Evolutionary conservation across 169 alveolate species (phyloP).

Genomic region (Theileria equi): DNA sequence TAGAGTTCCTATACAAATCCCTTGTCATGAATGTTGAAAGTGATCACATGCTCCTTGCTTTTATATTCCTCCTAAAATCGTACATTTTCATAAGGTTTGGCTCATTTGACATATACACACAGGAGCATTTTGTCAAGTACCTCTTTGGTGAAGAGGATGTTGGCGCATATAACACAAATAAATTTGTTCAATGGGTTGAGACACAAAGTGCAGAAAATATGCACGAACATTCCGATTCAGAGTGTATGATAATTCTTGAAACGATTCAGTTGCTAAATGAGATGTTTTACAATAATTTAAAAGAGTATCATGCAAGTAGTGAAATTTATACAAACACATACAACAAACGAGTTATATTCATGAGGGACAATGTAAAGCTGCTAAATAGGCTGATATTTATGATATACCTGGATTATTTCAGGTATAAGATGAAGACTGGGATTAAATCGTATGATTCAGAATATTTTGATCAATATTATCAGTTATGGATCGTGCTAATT

Average conservation of each 20-base stretch:
- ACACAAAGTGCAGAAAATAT: background rate
- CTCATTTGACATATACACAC: no score
- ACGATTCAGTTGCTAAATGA: background rate
- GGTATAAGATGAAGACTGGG: background rate
- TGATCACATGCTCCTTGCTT: no score
- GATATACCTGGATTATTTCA: conserved; percentile 22
- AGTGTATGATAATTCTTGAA: background rate
- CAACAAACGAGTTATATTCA: no score
- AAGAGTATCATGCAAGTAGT: background rate
- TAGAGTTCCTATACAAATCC: background rate
- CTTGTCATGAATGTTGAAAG: background rate
- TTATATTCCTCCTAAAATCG: no score
- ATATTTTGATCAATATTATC: conserved; percentile 12
- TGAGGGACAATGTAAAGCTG: no score
- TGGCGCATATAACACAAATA: no score
- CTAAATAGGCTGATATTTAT: conserved; percentile 8
- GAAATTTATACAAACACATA: background rate
- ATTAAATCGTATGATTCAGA: conserved; percentile 7
- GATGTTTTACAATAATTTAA: background rate
- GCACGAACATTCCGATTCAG: background rate
- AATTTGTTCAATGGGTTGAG: no score
- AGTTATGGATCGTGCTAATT: conserved; percentile 8
- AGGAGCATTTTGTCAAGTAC: no score
- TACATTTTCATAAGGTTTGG: no score
- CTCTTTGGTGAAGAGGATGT: no score